These are phyloP conservation scores for Ambrosia trifida DNA, from an alignment of 129 eudicot genomes.

Conservation along the genomic window DNA sequence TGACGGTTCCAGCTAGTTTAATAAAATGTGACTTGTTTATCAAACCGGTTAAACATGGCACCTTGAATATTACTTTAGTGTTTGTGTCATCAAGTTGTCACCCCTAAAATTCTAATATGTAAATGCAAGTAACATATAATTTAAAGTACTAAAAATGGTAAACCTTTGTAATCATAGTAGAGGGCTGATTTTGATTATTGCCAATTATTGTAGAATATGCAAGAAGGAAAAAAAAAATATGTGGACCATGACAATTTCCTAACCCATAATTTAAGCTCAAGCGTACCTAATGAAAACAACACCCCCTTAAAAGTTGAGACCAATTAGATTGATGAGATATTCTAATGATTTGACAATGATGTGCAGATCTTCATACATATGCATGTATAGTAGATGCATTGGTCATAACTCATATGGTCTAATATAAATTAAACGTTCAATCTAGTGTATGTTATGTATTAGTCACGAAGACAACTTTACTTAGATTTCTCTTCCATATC, in stretches of 20 bases:
- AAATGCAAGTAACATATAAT: no score
- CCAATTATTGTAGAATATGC: constrained; percentile 22
- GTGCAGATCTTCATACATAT: not conserved
- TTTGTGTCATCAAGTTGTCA: not conserved
- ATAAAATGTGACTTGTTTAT: not conserved
- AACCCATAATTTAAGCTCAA: constrained; percentile 36
- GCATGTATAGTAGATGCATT: not conserved
- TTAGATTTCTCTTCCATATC: not conserved
- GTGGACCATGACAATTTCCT: constrained; percentile 33
- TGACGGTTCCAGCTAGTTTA: no score
- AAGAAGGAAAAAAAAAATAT: constrained; percentile 13
- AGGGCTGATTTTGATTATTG: constrained; percentile 10
- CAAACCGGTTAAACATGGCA: not conserved
- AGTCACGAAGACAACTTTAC: not conserved
- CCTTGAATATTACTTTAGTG: not conserved
- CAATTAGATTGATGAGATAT: constrained; percentile 25
- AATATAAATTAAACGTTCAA: not conserved
- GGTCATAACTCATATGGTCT: not conserved
- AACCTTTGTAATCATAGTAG: constrained; percentile 9
- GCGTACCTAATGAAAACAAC: constrained; percentile 34
- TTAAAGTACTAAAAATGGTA: constrained; percentile 2
- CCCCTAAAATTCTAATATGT: no score
- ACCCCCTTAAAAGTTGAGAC: constrained; percentile 27
- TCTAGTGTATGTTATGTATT: not conserved
- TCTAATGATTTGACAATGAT: constrained; percentile 24